A percentile compares a stretch with the other conserved stretches of the same genome.
Conservation (phyloP, 169 alveolate species). For the Theileria equi region DNA sequence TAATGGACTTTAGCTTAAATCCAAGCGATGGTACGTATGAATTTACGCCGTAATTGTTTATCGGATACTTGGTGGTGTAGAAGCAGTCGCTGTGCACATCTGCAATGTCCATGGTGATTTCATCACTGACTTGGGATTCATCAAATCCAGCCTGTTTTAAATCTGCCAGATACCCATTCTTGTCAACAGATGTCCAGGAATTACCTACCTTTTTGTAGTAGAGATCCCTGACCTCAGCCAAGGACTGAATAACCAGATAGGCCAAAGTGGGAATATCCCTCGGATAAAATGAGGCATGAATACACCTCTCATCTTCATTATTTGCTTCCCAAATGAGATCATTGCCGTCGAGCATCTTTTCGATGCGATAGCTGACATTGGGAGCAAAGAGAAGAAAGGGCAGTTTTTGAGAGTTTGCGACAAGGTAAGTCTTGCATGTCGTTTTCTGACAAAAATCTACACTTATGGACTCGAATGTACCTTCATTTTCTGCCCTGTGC, state of each 20-base stretch:
- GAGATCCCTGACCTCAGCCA: neutral
- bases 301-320: neutral
- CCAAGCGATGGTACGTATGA: too few species aligned
- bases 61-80: too few species aligned
- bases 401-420: neutral
- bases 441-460: neutral
- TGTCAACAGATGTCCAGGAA: neutral
- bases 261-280: neutral
- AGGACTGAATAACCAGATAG: neutral
- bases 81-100: neutral
- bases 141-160: neutral
- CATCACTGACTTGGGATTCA: neutral
- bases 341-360: too few species aligned
- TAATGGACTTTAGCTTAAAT: neutral
- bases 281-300: neutral
- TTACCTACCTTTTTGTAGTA: slow-evolving; percentile 4
- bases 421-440: neutral
- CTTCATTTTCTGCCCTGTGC: too few species aligned
- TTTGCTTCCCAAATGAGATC: too few species aligned
- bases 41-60: too few species aligned
- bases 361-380: neutral
- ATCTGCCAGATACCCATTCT: neutral
- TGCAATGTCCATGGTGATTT: neutral
- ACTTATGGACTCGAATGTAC: neutral
- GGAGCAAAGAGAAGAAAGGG: neutral